phyloP scores from a whole-genome alignment of 1,139 yeast species.

The Yamadazyma trypodendri region DNA sequence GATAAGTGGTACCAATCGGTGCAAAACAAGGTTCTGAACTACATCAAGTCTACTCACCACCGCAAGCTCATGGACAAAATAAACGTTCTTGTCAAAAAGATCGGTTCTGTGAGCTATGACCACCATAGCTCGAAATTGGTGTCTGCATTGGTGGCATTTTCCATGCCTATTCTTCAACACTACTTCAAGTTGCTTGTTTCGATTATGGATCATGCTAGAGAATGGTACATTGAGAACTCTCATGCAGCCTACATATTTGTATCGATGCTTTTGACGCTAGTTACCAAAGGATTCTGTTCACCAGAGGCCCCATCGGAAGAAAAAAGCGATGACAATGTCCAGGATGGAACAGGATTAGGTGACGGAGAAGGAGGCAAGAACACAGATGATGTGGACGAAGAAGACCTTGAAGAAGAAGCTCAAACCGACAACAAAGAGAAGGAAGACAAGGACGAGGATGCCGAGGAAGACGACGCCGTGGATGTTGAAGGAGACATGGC shows the following conservation, averaged over 20 bases:
- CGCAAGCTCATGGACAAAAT: slow-evolving; percentile 27
- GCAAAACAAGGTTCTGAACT: slow-evolving; percentile 43
- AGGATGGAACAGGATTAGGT: slow-evolving; percentile 95
- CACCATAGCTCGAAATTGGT: slow-evolving; percentile 32
- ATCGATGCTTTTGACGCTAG: slow-evolving; percentile 55
- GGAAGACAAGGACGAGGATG: slow-evolving; percentile 55
- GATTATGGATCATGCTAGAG: slow-evolving; percentile 41
- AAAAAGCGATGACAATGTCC: slow-evolving; percentile 59
- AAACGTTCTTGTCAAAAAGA: slow-evolving; percentile 16
- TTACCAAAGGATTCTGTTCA: slow-evolving; percentile 90
- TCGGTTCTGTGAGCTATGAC: slow-evolving; percentile 33
- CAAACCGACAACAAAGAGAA: slow-evolving; percentile 84
- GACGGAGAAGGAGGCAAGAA: slow-evolving; percentile 87
- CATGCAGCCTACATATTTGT: slow-evolving; percentile 63
- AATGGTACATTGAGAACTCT: slow-evolving; percentile 51
- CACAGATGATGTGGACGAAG: slow-evolving; percentile 82
- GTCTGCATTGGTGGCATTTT: slow-evolving; percentile 49
- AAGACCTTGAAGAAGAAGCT: slow-evolving; percentile 88
- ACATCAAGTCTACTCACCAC: slow-evolving; percentile 30
- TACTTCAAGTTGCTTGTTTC: slow-evolving; percentile 46
- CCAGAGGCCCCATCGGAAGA: slow-evolving; percentile 80
- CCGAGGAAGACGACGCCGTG: slow-evolving; percentile 76
- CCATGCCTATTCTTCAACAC: slow-evolving; percentile 57
- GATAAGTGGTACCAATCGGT: slow-evolving; percentile 63
- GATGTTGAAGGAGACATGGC: slow-evolving; percentile 98